A percentile compares a stretch with the other conserved stretches of the same genome.
Evolutionary conservation across 2,329 filamentous ascomycete species (phyloP).

Genomic region (Talaromyces funiculosus): DNA sequence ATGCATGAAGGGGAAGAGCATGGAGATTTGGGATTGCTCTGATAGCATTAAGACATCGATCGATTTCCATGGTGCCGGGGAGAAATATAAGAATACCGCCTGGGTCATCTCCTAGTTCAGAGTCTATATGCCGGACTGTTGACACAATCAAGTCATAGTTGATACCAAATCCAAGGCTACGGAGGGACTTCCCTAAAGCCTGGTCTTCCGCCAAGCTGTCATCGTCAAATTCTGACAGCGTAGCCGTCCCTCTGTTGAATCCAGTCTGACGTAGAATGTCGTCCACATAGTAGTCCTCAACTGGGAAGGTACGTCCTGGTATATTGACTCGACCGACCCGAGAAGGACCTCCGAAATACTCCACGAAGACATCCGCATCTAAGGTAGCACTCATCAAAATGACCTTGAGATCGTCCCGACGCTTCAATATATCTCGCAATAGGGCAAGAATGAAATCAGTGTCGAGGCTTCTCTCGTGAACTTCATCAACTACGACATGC

Average conservation of each 20-base stretch:
- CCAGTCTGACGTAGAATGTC: constrained; percentile 76
- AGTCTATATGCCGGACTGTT: constrained; percentile 75
- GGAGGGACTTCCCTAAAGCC: constrained; percentile 62
- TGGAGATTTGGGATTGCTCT: constrained; percentile 62
- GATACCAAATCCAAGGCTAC: constrained; percentile 72
- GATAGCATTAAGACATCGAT: constrained; percentile 66
- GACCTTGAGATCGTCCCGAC: constrained; percentile 74
- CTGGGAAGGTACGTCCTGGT: constrained; percentile 79
- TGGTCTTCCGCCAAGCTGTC: constrained; percentile 42
- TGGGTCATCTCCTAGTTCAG: constrained; percentile 63
- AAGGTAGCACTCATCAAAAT: constrained; percentile 96
- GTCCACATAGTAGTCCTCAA: constrained; percentile 84
- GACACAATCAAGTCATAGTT: constrained; percentile 84
- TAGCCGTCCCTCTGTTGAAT: constrained; percentile 47
- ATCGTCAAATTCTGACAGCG: constrained; percentile 20
- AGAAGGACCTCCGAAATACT: constrained; percentile 70
- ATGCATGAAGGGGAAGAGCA: constrained; percentile 84
- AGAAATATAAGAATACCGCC: constrained; percentile 95
- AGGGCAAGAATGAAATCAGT: constrained; percentile 90
- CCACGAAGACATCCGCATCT: constrained; percentile 76
- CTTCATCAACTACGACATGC: constrained; percentile 92
- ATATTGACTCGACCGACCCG: constrained; percentile 80
- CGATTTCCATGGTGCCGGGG: constrained; percentile 87
- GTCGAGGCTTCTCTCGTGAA: constrained; percentile 90
- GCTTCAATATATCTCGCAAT: constrained; percentile 71